These are phyloP conservation scores for Spinacia oleracea DNA, from an alignment of 179 eudicot genomes.

Conservation along the genomic window DNA sequence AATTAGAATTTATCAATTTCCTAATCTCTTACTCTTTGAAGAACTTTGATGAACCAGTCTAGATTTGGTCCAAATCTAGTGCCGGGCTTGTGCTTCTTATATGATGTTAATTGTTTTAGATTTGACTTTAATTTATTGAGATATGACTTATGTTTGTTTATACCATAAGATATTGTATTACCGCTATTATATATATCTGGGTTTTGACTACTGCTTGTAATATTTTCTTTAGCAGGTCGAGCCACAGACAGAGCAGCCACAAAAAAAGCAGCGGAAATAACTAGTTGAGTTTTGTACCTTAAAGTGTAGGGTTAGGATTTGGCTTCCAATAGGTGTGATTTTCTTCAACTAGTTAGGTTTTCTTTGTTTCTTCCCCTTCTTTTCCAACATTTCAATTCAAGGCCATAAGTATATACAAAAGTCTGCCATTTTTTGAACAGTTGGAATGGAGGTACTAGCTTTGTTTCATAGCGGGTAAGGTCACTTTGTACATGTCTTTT, in stretches of 20 bases:
- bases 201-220: not conserved
- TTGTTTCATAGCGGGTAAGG: not conserved
- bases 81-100: not conserved
- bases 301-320: conserved; percentile 24
- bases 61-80: not conserved
- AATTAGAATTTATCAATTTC: not conserved
- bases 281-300: conserved; percentile 16
- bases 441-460: not conserved
- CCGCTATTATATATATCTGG: no score
- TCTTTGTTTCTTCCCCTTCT: not conserved
- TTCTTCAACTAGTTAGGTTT: conserved; percentile 2
- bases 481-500: conserved; percentile 1
- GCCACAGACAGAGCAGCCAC: conserved; percentile 30
- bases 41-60: not conserved
- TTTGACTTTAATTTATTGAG: not conserved
- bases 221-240: conserved; percentile 32
- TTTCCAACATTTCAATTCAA: not conserved
- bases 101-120: not conserved
- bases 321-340: conserved; percentile 19
- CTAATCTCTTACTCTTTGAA: not conserved
- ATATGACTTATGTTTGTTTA: no score
- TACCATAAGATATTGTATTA: no score
- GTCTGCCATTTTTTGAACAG: not conserved
- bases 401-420: conserved; percentile 1
- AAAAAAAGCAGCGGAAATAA: conserved; percentile 43